Evolutionary conservation across 2,329 filamentous ascomycete genomes (phyloP).

Genomic region (Cryoendolithus antarcticus): DNA sequence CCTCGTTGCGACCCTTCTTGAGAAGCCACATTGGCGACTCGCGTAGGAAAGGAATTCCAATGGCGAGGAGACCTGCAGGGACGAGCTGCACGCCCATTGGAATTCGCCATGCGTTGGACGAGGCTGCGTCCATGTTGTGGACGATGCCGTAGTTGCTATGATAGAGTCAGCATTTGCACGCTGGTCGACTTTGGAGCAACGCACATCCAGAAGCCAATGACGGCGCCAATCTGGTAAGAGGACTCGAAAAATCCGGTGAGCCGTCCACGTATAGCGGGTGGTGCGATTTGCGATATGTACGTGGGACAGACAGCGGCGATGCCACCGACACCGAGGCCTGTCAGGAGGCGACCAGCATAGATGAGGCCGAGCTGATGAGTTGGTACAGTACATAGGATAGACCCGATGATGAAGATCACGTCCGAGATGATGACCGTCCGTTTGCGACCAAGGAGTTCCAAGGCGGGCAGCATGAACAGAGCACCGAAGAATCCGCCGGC

Average conservation of each 20-base stretch:
- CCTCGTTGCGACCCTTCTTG: constrained; percentile 11
- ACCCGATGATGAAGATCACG: constrained; percentile 33
- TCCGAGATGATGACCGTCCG: constrained; percentile 38
- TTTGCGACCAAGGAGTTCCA: constrained; percentile 38
- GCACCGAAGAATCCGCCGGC: constrained; percentile 44
- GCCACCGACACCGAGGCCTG: constrained; percentile 22
- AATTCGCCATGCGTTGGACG: constrained; percentile 15
- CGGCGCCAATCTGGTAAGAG: constrained; percentile 22
- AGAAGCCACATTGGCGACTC: constrained; percentile 23
- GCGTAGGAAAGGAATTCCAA: constrained; percentile 19
- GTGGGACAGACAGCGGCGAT: constrained; percentile 23
- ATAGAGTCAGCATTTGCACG: neutral
- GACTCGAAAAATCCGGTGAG: constrained; percentile 24
- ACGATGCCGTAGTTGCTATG: constrained; percentile 21
- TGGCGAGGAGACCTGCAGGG: constrained; percentile 19
- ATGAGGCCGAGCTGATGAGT: constrained; percentile 31
- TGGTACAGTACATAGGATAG: constrained; percentile 32
- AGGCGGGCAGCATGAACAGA: constrained; percentile 34
- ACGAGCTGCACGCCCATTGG: constrained; percentile 23
- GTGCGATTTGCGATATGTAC: constrained; percentile 23
- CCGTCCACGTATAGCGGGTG: constrained; percentile 23
- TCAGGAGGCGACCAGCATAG: constrained; percentile 28
- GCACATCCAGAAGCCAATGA: constrained; percentile 25
- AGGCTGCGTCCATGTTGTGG: constrained; percentile 14
- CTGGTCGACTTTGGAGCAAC: neutral